Evolutionary conservation across 495 filamentous ascomycete genomes (phyloP).

Genomic region (Geoglossum glabrum): DNA sequence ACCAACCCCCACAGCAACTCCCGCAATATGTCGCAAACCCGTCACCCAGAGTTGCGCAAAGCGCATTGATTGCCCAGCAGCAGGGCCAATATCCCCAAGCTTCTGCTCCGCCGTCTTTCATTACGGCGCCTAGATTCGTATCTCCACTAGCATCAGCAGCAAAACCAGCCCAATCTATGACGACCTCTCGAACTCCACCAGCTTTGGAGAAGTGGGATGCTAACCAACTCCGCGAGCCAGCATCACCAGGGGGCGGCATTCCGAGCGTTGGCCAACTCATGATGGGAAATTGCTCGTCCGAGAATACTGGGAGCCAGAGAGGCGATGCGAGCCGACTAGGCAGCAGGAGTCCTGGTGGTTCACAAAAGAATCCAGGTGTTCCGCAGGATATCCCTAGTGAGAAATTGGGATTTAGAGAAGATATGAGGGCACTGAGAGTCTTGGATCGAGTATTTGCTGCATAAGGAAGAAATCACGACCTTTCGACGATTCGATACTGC

Average conservation of each 20-base stretch:
- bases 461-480: neutral
- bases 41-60: conserved; percentile 15
- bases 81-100: conserved; percentile 7
- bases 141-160: neutral
- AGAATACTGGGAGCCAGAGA: conserved; percentile 13
- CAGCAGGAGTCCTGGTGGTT: conserved; percentile 17
- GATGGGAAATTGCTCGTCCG: conserved; percentile 9
- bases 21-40: conserved; percentile 13
- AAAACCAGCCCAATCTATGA: neutral
- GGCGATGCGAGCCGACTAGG: conserved; percentile 17
- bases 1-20: conserved; percentile 5
- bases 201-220: neutral
- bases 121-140: neutral
- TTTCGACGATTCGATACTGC: neutral
- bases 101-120: neutral
- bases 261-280: conserved; percentile 5
- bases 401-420: conserved; percentile 42
- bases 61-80: conserved; percentile 13
- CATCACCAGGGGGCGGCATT: neutral
- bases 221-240: neutral
- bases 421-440: conserved; percentile 42
- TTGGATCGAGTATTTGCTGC: conserved; percentile 25
- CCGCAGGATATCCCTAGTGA: conserved; percentile 43
- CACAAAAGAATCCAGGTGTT: conserved; percentile 21
- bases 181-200: neutral